A percentile compares a stretch with the other conserved stretches of the same genome.
Evolutionary conservation across 2,329 filamentous ascomycete genomes (phyloP).

Genomic region (Aschersonia sp.): DNA sequence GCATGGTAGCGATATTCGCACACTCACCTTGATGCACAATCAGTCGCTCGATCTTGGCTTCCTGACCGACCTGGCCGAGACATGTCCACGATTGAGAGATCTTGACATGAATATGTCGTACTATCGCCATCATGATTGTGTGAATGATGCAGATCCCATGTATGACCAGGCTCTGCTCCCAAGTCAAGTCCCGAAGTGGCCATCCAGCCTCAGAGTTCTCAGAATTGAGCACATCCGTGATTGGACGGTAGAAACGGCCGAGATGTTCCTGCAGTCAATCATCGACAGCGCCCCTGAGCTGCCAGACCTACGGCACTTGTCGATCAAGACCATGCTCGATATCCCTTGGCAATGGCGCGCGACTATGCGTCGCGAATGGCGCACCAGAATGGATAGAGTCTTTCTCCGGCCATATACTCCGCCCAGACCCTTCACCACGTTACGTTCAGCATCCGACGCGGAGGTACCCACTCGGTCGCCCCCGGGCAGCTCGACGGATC

Average conservation of each 20-base stretch:
- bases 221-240: slow-evolving; percentile 67
- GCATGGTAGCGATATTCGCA: slow-evolving; percentile 52
- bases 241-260: slow-evolving; percentile 54
- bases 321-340: slow-evolving; percentile 65
- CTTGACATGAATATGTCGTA: slow-evolving; percentile 70
- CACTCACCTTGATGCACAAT: slow-evolving; percentile 63
- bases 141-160: slow-evolving; percentile 58
- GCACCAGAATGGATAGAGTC: slow-evolving; percentile 50
- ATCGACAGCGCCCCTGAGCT: slow-evolving; percentile 55
- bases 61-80: slow-evolving; percentile 45
- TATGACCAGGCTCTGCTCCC: slow-evolving; percentile 55
- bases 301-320: slow-evolving; percentile 51
- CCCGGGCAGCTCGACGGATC: not conserved
- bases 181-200: slow-evolving; percentile 64
- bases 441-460: slow-evolving; percentile 8
- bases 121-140: slow-evolving; percentile 52
- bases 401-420: slow-evolving; percentile 39
- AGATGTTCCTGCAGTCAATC: slow-evolving; percentile 67
- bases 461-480: not conserved
- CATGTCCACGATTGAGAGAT: slow-evolving; percentile 56
- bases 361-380: slow-evolving; percentile 66
- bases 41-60: slow-evolving; percentile 65
- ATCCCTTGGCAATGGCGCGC: slow-evolving; percentile 71
- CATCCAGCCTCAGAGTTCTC: slow-evolving; percentile 51
- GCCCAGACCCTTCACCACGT: slow-evolving; percentile 17